Percentiles rank a stretch among this genome's conserved stretches.
These are phyloP conservation scores for Chlorencoelia australis DNA, from an alignment of 2,329 filamentous ascomycete genomes.

Conservation along the genomic window DNA sequence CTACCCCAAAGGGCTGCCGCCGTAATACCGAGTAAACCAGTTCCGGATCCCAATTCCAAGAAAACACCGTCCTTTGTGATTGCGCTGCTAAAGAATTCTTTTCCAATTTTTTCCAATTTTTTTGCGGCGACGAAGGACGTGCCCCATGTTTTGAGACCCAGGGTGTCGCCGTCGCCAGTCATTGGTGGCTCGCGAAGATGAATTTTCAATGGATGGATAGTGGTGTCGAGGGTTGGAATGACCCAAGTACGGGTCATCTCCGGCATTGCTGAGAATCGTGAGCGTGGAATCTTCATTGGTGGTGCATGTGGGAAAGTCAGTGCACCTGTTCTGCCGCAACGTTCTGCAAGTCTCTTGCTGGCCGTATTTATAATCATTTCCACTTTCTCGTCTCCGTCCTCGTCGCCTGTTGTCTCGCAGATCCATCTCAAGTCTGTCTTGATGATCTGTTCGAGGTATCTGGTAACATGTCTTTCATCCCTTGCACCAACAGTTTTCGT, in stretches of 20 bases:
- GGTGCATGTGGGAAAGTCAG: not conserved
- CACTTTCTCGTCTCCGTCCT: constrained; percentile 35
- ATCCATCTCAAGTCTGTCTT: constrained; percentile 61
- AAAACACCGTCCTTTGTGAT: not conserved
- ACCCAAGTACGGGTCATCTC: constrained; percentile 50
- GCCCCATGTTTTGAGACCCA: constrained; percentile 93
- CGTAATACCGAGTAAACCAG: constrained; percentile 80
- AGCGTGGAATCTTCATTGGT: not conserved
- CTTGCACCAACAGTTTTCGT: constrained; percentile 30
- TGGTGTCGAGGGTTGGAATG: constrained; percentile 36
- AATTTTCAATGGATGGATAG: constrained; percentile 45
- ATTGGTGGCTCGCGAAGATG: constrained; percentile 77
- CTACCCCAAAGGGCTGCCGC: constrained; percentile 63
- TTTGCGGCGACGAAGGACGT: constrained; percentile 79
- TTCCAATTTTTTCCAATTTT: constrained; percentile 44
- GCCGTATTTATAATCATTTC: constrained; percentile 71
- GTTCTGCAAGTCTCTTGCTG: constrained; percentile 69
- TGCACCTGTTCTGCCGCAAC: constrained; percentile 65
- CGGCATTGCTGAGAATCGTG: constrained; percentile 41
- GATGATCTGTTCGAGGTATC: constrained; percentile 61
- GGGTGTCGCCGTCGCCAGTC: constrained; percentile 77
- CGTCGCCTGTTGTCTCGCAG: constrained; percentile 19
- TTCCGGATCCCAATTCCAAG: constrained; percentile 82
- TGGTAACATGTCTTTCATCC: constrained; percentile 42
- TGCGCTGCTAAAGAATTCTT: constrained; percentile 14